These are phyloP conservation scores for Fusarium bactridioides DNA, from an alignment of 2,329 filamentous ascomycete species.

Conservation along the genomic window DNA sequence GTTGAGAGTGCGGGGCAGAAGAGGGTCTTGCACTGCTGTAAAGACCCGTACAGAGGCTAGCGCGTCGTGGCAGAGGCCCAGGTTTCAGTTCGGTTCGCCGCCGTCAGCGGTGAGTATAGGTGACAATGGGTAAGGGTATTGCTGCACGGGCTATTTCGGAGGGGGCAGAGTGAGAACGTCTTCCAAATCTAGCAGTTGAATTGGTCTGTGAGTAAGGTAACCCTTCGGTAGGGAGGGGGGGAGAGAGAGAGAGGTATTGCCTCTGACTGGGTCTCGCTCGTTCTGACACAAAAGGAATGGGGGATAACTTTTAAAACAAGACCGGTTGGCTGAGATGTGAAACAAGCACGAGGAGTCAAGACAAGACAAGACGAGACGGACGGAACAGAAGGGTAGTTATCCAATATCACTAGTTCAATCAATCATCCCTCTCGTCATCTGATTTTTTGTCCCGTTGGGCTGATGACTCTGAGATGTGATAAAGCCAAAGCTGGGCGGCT, in stretches of 20 bases:
- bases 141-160: slow-evolving; percentile 26
- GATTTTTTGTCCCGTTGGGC: slow-evolving; percentile 30
- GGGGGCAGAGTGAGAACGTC: background rate
- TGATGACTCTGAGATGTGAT: slow-evolving; percentile 36
- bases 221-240: background rate
- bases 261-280: background rate
- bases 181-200: background rate
- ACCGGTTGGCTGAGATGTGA: slow-evolving; percentile 23
- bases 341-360: slow-evolving; percentile 19
- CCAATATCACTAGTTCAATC: background rate
- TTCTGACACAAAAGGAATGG: background rate
- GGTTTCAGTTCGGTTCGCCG: slow-evolving; percentile 43
- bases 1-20: slow-evolving; percentile 36
- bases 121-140: slow-evolving; percentile 30
- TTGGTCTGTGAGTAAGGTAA: background rate
- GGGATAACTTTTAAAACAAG: slow-evolving; percentile 17
- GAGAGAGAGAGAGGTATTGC: background rate
- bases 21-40: slow-evolving; percentile 15
- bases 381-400: slow-evolving; percentile 1
- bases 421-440: slow-evolving; percentile 26
- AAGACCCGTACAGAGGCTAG: slow-evolving; percentile 18
- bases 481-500: slow-evolving; percentile 37
- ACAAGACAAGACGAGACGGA: background rate
- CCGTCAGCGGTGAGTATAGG: slow-evolving; percentile 41
- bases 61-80: slow-evolving; percentile 36